Base-by-base conservation (phyloP, 2,329 filamentous ascomycete species). In the Penicillium sp. region DNA sequence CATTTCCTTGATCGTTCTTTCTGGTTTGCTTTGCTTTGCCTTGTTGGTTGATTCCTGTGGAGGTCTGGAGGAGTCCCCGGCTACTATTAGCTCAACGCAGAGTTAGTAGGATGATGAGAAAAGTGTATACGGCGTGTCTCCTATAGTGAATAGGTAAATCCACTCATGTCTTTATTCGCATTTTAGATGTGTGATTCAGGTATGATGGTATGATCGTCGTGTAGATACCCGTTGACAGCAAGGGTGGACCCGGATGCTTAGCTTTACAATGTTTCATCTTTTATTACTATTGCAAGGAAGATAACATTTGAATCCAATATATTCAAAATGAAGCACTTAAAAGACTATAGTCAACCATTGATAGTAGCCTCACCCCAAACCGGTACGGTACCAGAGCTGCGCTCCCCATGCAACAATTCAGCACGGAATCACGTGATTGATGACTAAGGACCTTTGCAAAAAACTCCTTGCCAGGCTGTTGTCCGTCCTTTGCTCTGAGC, bases 381-480 rank as follows among this genome's bases (percentile, higher is more conserved):
- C 22, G 25, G 51, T n/a, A 40, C 55, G 28, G 44, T 54, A 48
- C 43, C 42, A 57, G 30, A 54, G 31, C 36, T 57, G 44, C 50
- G 50, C 47, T 36, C 17, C 38, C 31, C 44, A 50, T 37, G 51
- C 45, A 14, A 14, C 58, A 48, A 44, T 42, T n/a, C 33, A 55
- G 55, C 50, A 56, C 61, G 46, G n/a, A 25, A 4, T 46, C 67
- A 70, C 67, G 62, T 70, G 62, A 55, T 22, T 45, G 45, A 62
- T 69, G 68, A 65, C 72, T 69, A 63, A 45, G 51, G 52, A 53
- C 57, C 55, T 50, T 50, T 35, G 48, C 37, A 62, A 72, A 68
- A 71, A 70, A 68, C 69, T 70, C 68, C 63, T 62, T 66, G 51
- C 63, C 67, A 61, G 65, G 67, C 66, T 65, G 48, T 50, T 67